phyloP scores from a whole-genome alignment of 208 protist species.

The Trypanosoma avium region DNA sequence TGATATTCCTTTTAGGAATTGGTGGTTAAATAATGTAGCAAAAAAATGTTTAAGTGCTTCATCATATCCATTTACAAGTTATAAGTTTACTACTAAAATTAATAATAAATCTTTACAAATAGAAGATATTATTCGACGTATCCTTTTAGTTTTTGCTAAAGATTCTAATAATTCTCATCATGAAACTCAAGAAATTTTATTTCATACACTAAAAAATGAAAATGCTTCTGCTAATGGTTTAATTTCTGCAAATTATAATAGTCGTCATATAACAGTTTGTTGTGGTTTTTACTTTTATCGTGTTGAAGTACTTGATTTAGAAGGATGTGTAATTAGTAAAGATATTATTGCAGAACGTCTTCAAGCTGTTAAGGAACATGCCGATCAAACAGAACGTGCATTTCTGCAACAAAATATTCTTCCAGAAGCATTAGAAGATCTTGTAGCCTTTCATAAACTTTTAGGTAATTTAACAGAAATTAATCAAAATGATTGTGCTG shows the following conservation, averaged over 20 bases:
- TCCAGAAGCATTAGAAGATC: constrained; percentile 38
- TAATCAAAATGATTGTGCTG: constrained; percentile 35
- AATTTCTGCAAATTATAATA: constrained; percentile 22
- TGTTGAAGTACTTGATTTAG: constrained; percentile 51
- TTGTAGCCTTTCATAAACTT: constrained; percentile 40
- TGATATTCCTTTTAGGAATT: constrained; percentile 4
- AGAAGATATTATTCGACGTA: constrained; percentile 21
- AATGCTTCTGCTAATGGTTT: constrained; percentile 8
- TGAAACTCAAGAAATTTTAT: constrained; percentile 16
- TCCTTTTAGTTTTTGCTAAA: constrained; percentile 21
- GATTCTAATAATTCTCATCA: constrained; percentile 9
- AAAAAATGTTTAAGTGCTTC: constrained; percentile 7
- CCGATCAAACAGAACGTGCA: constrained; percentile 20
- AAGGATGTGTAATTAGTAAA: constrained; percentile 10
- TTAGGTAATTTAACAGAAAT: constrained; percentile 48
- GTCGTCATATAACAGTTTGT: constrained; percentile 75
- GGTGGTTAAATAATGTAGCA: constrained; percentile 18
- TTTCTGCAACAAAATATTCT: constrained; percentile 31
- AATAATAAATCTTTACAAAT: not conserved
- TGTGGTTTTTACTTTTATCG: constrained; percentile 70
- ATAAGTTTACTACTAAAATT: constrained; percentile 1
- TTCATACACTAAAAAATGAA: constrained; percentile 23
- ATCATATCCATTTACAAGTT: constrained; percentile 22
- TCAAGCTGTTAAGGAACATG: constrained; percentile 14
- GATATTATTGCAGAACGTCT: constrained; percentile 16